Percentiles rank a stretch among this genome's conserved stretches.
Evolutionary conservation across 192 early-diverging fungal species (phyloP).

Genomic region (Podila minutissima): DNA sequence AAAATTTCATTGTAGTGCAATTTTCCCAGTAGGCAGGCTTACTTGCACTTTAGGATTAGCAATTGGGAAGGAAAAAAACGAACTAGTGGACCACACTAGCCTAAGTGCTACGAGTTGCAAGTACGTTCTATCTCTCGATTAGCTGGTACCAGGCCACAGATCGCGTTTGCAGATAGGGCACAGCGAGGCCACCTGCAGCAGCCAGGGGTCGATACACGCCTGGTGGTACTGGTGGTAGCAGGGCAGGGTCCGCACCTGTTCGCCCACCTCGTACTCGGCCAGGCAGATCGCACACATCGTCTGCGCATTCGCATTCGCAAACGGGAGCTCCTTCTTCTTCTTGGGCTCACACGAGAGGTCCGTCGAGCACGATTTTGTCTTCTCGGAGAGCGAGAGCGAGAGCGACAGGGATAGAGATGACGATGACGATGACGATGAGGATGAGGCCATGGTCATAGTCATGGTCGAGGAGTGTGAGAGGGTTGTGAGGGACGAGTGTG

Average conservation of each 20-base stretch:
- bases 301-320: slow-evolving; percentile 48
- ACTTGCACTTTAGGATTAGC: too few species aligned
- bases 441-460: not conserved
- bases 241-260: slow-evolving; percentile 57
- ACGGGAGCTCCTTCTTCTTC: slow-evolving; percentile 21
- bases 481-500: not conserved
- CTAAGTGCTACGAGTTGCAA: too few species aligned
- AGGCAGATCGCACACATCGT: slow-evolving; percentile 63
- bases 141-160: slow-evolving; percentile 22
- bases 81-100: too few species aligned
- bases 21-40: too few species aligned
- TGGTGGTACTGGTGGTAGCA: slow-evolving; percentile 65
- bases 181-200: slow-evolving; percentile 57
- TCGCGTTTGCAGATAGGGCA: slow-evolving; percentile 67
- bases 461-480: not conserved
- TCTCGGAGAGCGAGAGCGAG: slow-evolving; percentile 8
- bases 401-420: slow-evolving; percentile 1
- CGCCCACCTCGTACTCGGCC: slow-evolving; percentile 57
- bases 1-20: too few species aligned
- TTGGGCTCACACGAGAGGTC: not conserved
- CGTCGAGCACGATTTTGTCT: not conserved
- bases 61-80: too few species aligned
- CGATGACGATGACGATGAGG: slow-evolving; percentile 5
- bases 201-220: slow-evolving; percentile 64
- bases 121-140: not conserved